Percentiles rank a stretch among this genome's conserved stretches.
These are phyloP conservation scores for Cyberlindnera euphorbiae DNA, from an alignment of 805 yeast species.

Conservation along the genomic window DNA sequence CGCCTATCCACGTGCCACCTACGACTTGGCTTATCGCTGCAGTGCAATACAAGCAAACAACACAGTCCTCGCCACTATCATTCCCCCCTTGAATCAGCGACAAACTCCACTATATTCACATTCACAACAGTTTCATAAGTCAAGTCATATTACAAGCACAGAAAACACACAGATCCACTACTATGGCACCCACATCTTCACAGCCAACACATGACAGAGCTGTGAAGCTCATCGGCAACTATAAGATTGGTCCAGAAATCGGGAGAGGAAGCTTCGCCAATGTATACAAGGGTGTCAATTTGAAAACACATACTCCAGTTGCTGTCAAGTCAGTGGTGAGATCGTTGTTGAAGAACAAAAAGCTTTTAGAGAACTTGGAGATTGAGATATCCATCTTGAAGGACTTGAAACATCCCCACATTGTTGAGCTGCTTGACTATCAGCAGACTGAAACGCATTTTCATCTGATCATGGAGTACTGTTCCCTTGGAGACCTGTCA, in stretches of 20 bases:
- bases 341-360: constrained; percentile 77
- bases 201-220: constrained; percentile 8
- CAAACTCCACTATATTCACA: no score
- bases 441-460: constrained; percentile 73
- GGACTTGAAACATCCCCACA: constrained; percentile 87
- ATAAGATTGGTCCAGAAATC: constrained; percentile 48
- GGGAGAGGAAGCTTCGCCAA: constrained; percentile 96
- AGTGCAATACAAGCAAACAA: no score
- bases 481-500: constrained; percentile 91
- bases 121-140: no score
- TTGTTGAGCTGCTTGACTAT: constrained; percentile 82
- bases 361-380: constrained; percentile 84
- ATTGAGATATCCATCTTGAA: constrained; percentile 87
- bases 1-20: no score
- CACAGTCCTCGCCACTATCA: no score
- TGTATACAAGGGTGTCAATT: constrained; percentile 79
- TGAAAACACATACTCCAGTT: constrained; percentile 52
- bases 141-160: no score
- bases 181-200: constrained; percentile 8
- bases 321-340: constrained; percentile 88
- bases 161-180: constrained; percentile 1
- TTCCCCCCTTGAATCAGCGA: no score
- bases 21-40: no score
- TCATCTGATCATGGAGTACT: constrained; percentile 92
- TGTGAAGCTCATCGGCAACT: constrained; percentile 21